Evolutionary conservation across 2,329 filamentous ascomycete species (phyloP).

Genomic region (Aurifilum marmelostoma): DNA sequence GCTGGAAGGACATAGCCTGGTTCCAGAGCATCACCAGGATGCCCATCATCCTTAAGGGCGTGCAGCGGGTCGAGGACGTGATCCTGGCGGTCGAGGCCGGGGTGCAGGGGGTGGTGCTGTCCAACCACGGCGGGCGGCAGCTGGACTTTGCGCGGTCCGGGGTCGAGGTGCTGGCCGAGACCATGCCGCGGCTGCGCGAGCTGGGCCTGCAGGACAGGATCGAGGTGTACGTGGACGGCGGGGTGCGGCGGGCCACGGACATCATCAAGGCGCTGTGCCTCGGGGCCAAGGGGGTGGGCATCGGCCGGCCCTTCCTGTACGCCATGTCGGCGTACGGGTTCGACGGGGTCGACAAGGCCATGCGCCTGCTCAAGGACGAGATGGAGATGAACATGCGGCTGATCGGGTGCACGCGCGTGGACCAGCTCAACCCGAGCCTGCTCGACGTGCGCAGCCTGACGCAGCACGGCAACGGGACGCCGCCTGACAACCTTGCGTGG

Average conservation of each 20-base stretch:
- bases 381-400: slow-evolving; percentile 99
- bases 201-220: slow-evolving; percentile 74
- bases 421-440: slow-evolving; percentile 78
- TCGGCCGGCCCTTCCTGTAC: slow-evolving; percentile 92
- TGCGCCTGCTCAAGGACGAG: slow-evolving; percentile 92
- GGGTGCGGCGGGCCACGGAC: slow-evolving; percentile 86
- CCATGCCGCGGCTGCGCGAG: slow-evolving; percentile 82
- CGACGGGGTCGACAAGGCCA: slow-evolving; percentile 85
- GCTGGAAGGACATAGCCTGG: slow-evolving; percentile 94
- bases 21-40: slow-evolving; percentile 88
- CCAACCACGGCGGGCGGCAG: slow-evolving; percentile 94
- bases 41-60: slow-evolving; percentile 95
- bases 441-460: slow-evolving; percentile 75
- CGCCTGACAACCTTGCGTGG: slow-evolving; percentile 51
- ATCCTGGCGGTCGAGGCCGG: slow-evolving; percentile 81
- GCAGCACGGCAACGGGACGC: slow-evolving; percentile 53
- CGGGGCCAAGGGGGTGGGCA: slow-evolving; percentile 89
- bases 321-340: slow-evolving; percentile 93
- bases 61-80: slow-evolving; percentile 95
- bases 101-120: slow-evolving; percentile 88
- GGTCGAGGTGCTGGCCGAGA: slow-evolving; percentile 89
- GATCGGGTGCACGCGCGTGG: slow-evolving; percentile 76
- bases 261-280: slow-evolving; percentile 94
- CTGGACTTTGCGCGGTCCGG: slow-evolving; percentile 89
- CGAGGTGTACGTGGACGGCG: slow-evolving; percentile 90